Base-by-base conservation (phyloP, 1,139 yeast species). In the Yamadazyma membranifaciens region DNA sequence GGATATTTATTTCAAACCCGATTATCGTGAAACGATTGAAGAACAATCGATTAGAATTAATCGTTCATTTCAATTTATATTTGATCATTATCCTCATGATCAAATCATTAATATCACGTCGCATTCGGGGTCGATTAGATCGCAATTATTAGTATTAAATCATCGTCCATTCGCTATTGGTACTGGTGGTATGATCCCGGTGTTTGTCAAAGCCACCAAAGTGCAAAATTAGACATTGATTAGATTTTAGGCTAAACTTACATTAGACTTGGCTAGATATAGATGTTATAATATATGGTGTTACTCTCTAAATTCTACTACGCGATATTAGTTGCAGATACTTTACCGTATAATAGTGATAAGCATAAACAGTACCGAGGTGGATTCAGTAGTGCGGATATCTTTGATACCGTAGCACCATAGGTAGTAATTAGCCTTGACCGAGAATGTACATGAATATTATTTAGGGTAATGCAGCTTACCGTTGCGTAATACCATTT, bases 121-220 rank as follows among this genome's bases (percentile, higher is more conserved):
- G 6, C 88, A 83, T 54, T 80, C 85, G 1, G 87, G 87, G 2
- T 75, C 80, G 7, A 80, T 81, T 22, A 58, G 81, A 43, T 69
- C 81, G 11, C 66, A 81, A 33, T 59, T 81, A 15, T 67, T 79
- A 13, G 85, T 76, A 2, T 54, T 74, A 14, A 74, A 74, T 2
- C 87, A 81, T 53, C 59, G 84, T 39, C 65, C 65, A 38, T 81
- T 80, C 51, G 67, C 79, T 15, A 68, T 82, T 31, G 73, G 78
- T 10, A 80, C 86, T 0, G 87, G 87, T 0, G 87, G 86, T 4
- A 78, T 81, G 79, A 72, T 82, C 24, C 87, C 87, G 1, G 69
- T 81, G 12, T 72, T 81, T 17, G 73, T 81, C 9, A 70, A 69
- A 47, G 77, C 60, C 3, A 59, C 55, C 9, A 51, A 59, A 44